Percentiles rank a stretch among this genome's conserved stretches.
These are phyloP conservation scores for Wickerhamomyces chambardii DNA, from an alignment of 805 yeast genomes.

Conservation along the genomic window DNA sequence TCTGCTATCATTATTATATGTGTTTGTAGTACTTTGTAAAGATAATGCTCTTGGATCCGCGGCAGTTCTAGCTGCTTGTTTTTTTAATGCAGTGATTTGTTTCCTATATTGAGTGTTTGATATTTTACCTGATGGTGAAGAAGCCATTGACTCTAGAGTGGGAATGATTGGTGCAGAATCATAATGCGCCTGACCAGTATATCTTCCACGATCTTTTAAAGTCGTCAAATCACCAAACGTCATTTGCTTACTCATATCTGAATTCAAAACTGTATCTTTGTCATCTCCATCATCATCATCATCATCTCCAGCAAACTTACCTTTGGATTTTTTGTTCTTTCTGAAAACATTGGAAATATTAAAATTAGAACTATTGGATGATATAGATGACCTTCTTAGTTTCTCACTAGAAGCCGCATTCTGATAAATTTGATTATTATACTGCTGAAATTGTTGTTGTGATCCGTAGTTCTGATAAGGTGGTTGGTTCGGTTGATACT, in stretches of 20 bases:
- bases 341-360: constrained; percentile 4
- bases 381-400: constrained; percentile 11
- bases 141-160: constrained; percentile 35
- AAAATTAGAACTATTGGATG: constrained; percentile 7
- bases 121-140: constrained; percentile 17
- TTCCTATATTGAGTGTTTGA: constrained; percentile 60
- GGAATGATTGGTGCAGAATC: constrained; percentile 76
- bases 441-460: no score
- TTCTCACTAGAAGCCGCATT: no score
- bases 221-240: constrained; percentile 61
- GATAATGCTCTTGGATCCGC: constrained; percentile 38
- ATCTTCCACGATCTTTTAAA: constrained; percentile 58
- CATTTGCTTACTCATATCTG: constrained; percentile 26
- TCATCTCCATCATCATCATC: constrained; percentile 24
- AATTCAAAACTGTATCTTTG: constrained; percentile 24
- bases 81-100: constrained; percentile 59
- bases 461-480: no score
- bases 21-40: constrained; percentile 19
- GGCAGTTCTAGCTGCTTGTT: constrained; percentile 37
- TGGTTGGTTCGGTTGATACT: not conserved
- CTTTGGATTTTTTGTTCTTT: constrained; percentile 5
- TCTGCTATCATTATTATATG: no score
- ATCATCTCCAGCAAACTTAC: constrained; percentile 14
- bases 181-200: constrained; percentile 35
- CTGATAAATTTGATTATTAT: no score